These are phyloP conservation scores for Hypsizygus marmoreus DNA, from an alignment of 768 basidiomycete species.

Conservation along the genomic window DNA sequence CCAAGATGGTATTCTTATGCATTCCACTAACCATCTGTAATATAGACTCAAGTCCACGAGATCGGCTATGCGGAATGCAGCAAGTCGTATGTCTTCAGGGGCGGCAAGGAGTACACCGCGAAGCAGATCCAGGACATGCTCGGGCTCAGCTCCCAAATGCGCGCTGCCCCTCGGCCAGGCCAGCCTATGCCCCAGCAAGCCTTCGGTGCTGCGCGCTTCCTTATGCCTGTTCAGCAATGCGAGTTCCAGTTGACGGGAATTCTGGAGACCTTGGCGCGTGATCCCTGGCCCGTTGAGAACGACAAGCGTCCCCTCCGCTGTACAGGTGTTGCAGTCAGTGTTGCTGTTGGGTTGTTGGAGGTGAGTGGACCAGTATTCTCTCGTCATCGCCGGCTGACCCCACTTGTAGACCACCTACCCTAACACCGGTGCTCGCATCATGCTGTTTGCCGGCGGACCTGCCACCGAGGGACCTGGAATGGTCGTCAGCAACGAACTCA, in stretches of 20 bases:
- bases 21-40: neutral
- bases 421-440: constrained; percentile 94
- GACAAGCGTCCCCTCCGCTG: constrained; percentile 93
- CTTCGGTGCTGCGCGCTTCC: constrained; percentile 86
- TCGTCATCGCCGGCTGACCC: neutral
- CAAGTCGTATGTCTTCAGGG: constrained; percentile 99
- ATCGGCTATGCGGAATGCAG: constrained; percentile 94
- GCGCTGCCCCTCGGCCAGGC: constrained; percentile 85
- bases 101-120: constrained; percentile 92
- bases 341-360: constrained; percentile 92
- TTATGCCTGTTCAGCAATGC: constrained; percentile 88
- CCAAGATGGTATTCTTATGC: constrained; percentile 1
- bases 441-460: constrained; percentile 95
- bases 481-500: constrained; percentile 93
- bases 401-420: constrained; percentile 73
- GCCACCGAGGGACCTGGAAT: constrained; percentile 96
- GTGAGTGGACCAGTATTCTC: constrained; percentile 33
- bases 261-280: constrained; percentile 81
- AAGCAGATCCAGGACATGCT: constrained; percentile 99
- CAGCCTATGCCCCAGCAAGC: constrained; percentile 80
- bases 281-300: constrained; percentile 97
- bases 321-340: constrained; percentile 92
- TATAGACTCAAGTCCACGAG: constrained; percentile 97
- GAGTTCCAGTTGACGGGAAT: constrained; percentile 97
- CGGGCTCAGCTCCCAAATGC: constrained; percentile 75